Evolutionary conservation across 1,139 yeast genomes (phyloP), one percentile per base, ranked within the genome.

Genomic region (Saccharomyces hybrid): DNA sequence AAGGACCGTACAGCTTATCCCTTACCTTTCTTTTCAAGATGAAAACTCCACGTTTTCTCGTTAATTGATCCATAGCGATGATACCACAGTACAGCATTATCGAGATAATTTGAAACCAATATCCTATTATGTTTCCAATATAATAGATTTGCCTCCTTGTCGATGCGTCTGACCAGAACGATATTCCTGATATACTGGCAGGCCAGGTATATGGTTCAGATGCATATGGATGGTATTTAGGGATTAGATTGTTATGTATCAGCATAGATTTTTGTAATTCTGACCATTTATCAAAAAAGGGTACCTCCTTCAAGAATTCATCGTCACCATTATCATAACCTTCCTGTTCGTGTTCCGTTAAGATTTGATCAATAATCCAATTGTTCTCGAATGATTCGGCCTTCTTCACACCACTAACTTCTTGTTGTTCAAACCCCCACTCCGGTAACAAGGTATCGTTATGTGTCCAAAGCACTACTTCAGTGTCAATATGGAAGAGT

Each of bases 201-300:
- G 99, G 99, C 99, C 99, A 93, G 6, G 86, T 75, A 60, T 84
- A 81, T 3, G 99, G 99, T 60, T 84, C 86, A 3, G 97, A 88
- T 6, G 98, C 96, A 75, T 88, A 95, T 51, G 99, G 99, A 71
- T 93, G 99, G 42, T 88, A 89, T 16, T 93, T 78, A 4, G 93
- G 80, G 63, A 93, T 77, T 62, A 85, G 83, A 72, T 91, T 93
- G 74, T 93, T 93, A 67, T 91, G 96, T 60, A 84, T 83, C 77
- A 93, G 90, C 99, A 93, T 93, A 60, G 82, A 78, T 48, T 78
- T 71, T 74, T 93, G 99, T 60, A 91, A 78, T 72, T 95, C 98
- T 75, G 82, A 75, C 89, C 96, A 93, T 72, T 95, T 95, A 60
- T 77, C 79, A 61, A 88, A 77, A 74, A 93, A 93, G 55, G 96